Percentiles rank a stretch among this genome's conserved stretches.
These are phyloP conservation scores for Blastocystis sp. DNA, from an alignment of 352 stramenopile species.

Conservation along the genomic window DNA sequence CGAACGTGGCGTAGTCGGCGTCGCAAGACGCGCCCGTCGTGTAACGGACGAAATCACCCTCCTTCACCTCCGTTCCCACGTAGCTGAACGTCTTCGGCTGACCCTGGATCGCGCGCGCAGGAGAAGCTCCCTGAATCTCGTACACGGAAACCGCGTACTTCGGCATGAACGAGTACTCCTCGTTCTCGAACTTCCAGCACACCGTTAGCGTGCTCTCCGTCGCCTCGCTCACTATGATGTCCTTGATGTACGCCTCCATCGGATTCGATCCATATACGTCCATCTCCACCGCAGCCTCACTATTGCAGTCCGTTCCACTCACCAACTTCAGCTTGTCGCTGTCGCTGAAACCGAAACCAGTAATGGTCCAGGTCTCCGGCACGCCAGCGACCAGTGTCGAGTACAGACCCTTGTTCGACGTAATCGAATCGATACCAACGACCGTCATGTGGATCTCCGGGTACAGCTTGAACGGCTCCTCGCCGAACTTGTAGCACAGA, in stretches of 20 bases:
- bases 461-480: slow-evolving; percentile 55
- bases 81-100: neutral
- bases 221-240: slow-evolving; percentile 2
- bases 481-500: slow-evolving; percentile 55
- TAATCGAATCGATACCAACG: slow-evolving; percentile 48
- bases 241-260: slow-evolving; percentile 48
- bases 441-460: slow-evolving; percentile 42
- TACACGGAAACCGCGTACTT: slow-evolving; percentile 49
- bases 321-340: slow-evolving; percentile 28
- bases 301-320: neutral
- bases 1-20: neutral
- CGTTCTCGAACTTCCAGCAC: slow-evolving; percentile 53
- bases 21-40: neutral
- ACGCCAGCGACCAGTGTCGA: slow-evolving; percentile 23
- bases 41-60: slow-evolving; percentile 48
- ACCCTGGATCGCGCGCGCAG: neutral
- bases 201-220: neutral
- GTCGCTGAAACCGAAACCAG: slow-evolving; percentile 42
- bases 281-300: neutral
- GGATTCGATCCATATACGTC: neutral
- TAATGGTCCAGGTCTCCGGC: slow-evolving; percentile 28
- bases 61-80: neutral
- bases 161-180: slow-evolving; percentile 37
- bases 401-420: slow-evolving; percentile 48
- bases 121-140: neutral